Evolutionary conservation across 2,329 filamentous ascomycete species (phyloP).

Genomic region (Epichloe uncinata): DNA sequence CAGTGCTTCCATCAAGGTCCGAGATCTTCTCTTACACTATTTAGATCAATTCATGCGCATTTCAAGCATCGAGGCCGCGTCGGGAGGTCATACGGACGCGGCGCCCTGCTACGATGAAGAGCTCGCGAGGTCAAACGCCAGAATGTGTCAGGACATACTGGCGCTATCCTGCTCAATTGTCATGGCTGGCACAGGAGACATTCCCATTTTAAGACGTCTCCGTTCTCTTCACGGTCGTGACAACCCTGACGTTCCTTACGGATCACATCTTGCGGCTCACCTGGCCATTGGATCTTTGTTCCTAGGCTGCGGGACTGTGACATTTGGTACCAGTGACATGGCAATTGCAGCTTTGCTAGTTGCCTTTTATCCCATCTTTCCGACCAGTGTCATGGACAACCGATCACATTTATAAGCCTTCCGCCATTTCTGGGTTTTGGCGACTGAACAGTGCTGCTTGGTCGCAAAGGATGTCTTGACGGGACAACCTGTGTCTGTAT

Average conservation of each 20-base stretch:
- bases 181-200: slow-evolving; percentile 91
- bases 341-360: slow-evolving; percentile 77
- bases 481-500: slow-evolving; percentile 61
- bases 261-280: slow-evolving; percentile 85
- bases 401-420: slow-evolving; percentile 91
- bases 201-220: slow-evolving; percentile 71
- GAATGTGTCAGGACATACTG: slow-evolving; percentile 83
- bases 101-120: slow-evolving; percentile 62
- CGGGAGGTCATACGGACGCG: slow-evolving; percentile 16
- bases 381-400: slow-evolving; percentile 81
- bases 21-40: slow-evolving; percentile 72
- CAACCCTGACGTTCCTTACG: slow-evolving; percentile 74
- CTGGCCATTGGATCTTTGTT: slow-evolving; percentile 86
- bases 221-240: slow-evolving; percentile 79
- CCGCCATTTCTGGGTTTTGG: slow-evolving; percentile 92
- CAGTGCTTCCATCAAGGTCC: slow-evolving; percentile 53
- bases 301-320: slow-evolving; percentile 82
- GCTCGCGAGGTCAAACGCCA: slow-evolving; percentile 66
- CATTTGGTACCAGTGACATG: slow-evolving; percentile 77
- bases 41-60: slow-evolving; percentile 78
- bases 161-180: slow-evolving; percentile 73
- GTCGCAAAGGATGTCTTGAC: slow-evolving; percentile 80
- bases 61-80: slow-evolving; percentile 39
- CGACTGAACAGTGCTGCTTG: slow-evolving; percentile 78
- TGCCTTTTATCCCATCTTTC: slow-evolving; percentile 90